A percentile compares a stretch with the other conserved stretches of the same genome.
Evolutionary conservation across 2,329 filamentous ascomycete genomes (phyloP).

Genomic region (Colletotrichum sp.): DNA sequence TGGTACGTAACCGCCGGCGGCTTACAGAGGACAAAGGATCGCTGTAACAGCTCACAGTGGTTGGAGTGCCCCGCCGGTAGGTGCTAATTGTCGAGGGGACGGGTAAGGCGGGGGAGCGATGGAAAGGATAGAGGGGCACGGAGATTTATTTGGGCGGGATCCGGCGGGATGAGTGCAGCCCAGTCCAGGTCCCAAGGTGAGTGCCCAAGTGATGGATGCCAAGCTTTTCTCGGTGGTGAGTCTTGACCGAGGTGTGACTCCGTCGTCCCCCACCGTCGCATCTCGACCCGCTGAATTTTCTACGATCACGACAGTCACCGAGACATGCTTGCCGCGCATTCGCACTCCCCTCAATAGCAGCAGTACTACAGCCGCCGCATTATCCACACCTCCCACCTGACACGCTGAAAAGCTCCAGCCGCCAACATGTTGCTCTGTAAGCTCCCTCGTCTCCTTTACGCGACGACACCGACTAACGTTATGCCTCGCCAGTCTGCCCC

Average conservation of each 20-base stretch:
- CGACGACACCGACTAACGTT: constrained; percentile 1
- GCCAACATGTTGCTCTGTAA: constrained; percentile 71
- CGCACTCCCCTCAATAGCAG: neutral
- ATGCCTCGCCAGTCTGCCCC: constrained; percentile 70
- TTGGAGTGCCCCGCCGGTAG: neutral
- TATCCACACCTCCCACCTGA: neutral
- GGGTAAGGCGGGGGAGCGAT: neutral
- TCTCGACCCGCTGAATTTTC: constrained; percentile 18
- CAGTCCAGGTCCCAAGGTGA: neutral
- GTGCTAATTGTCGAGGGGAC: neutral
- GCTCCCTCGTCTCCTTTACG: constrained; percentile 4
- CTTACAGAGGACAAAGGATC: neutral
- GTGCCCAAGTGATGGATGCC: neutral
- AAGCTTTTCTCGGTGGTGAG: neutral
- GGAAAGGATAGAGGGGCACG: constrained; percentile 1
- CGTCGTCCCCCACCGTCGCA: constrained; percentile 17
- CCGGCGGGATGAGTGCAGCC: neutral
- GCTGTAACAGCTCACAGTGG: neutral
- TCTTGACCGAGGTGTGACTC: neutral
- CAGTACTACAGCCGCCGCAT: neutral
- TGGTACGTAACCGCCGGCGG: neutral
- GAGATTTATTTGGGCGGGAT: neutral
- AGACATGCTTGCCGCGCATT: neutral
- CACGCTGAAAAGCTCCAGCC: neutral
- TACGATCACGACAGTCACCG: neutral